These are phyloP conservation scores for Ophiobolus disseminans DNA, from an alignment of 2,329 filamentous ascomycete species.

Conservation along the genomic window DNA sequence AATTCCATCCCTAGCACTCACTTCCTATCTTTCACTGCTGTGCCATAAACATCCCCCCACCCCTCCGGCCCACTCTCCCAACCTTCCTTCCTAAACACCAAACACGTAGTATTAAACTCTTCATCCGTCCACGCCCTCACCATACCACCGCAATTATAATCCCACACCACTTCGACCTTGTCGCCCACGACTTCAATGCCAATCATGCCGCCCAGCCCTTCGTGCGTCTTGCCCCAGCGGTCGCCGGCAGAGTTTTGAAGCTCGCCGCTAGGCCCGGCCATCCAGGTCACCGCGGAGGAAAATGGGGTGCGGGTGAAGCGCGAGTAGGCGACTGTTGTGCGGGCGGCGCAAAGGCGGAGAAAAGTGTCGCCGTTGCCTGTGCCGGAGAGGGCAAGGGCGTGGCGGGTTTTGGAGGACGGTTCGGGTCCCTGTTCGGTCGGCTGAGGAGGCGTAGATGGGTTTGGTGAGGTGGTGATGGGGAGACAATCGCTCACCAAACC, in stretches of 20 bases:
- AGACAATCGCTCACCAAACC: conserved; percentile 67
- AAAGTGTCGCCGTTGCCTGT: conserved; percentile 93
- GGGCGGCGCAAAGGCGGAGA: conserved; percentile 72
- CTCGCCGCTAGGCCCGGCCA: conserved; percentile 75
- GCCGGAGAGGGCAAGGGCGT: conserved; percentile 70
- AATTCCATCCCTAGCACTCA: too few species aligned
- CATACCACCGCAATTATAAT: conserved; percentile 89
- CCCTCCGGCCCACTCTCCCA: conserved; percentile 32
- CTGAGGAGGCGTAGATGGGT: background rate
- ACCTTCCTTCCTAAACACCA: conserved; percentile 62
- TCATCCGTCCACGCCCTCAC: conserved; percentile 79
- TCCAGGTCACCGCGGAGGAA: conserved; percentile 64
- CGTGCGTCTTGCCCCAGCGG: conserved; percentile 75
- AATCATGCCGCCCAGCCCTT: conserved; percentile 86
- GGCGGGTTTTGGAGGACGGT: conserved; percentile 26
- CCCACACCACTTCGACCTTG: conserved; percentile 68
- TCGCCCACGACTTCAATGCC: conserved; percentile 71
- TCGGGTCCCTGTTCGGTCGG: background rate
- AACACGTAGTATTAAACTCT: conserved; percentile 63
- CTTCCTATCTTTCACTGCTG: too few species aligned
- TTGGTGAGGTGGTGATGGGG: conserved; percentile 54
- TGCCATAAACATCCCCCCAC: too few species aligned
- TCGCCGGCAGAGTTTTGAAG: conserved; percentile 76
- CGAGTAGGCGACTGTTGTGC: conserved; percentile 76
- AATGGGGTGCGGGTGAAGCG: conserved; percentile 65